A percentile compares a stretch with the other conserved stretches of the same genome.
Conservation (phyloP, 371 early-diverging fungal species). For the Rhizomucor pusillus region DNA sequence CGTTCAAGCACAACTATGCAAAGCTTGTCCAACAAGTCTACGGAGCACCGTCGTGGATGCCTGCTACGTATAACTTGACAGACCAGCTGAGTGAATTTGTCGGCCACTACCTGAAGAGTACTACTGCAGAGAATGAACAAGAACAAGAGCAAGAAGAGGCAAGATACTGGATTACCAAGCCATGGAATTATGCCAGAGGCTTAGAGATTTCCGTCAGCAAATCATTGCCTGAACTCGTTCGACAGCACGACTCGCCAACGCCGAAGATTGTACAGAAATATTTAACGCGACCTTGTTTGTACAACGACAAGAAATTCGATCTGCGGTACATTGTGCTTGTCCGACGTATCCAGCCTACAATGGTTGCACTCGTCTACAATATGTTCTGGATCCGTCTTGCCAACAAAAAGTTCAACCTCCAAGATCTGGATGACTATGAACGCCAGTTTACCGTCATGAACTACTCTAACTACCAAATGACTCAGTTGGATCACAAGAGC, state of each 20-base stretch:
- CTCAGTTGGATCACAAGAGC: conserved; percentile 52
- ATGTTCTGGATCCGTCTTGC: conserved; percentile 65
- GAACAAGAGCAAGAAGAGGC: conserved; percentile 9
- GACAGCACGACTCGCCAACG: conserved; percentile 43
- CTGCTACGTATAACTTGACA: conserved; percentile 49
- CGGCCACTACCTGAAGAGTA: conserved; percentile 36
- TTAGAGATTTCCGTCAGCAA: conserved; percentile 44
- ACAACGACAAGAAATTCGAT: conserved; percentile 60
- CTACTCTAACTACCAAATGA: conserved; percentile 55
- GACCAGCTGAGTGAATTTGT: conserved; percentile 48
- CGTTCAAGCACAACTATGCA: conserved; percentile 50
- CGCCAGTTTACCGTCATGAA: conserved; percentile 62
- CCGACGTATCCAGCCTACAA: conserved; percentile 37
- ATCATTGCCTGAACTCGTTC: conserved; percentile 46
- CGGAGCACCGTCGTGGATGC: conserved; percentile 49
- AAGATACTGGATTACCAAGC: conserved; percentile 58
- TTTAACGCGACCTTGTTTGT: conserved; percentile 51
- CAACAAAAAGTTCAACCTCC: conserved; percentile 47
- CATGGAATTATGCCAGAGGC: conserved; percentile 58
- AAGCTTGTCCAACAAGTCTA: conserved; percentile 47
- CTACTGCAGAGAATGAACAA: neutral
- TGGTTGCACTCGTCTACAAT: conserved; percentile 47
- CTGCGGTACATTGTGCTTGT: conserved; percentile 57
- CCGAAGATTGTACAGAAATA: conserved; percentile 58
- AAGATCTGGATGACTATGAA: conserved; percentile 55